Percentiles rank a stretch among this genome's conserved stretches.
These are phyloP conservation scores for Jacaranda copaia DNA, from an alignment of 257 asterid genomes.

Conservation along the genomic window DNA sequence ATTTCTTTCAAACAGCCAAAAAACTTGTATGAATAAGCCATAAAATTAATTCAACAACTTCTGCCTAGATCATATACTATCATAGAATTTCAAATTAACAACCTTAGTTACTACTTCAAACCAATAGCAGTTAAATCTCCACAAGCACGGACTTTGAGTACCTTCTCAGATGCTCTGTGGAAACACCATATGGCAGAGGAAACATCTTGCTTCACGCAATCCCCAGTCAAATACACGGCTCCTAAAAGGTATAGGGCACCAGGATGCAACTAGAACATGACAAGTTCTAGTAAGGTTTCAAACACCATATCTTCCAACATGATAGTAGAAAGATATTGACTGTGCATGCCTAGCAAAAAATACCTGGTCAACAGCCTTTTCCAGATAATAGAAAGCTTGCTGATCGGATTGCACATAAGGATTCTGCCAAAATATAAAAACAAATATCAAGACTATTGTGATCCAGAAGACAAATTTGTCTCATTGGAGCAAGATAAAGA, in stretches of 20 bases:
- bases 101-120: slow-evolving; percentile 1
- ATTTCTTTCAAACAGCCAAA: neutral
- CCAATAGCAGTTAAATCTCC: slow-evolving; percentile 5
- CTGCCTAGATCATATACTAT: neutral
- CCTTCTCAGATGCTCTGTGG: slow-evolving; percentile 96
- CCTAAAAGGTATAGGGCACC: slow-evolving; percentile 96
- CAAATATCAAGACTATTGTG: neutral
- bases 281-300: slow-evolving; percentile 33
- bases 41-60: slow-evolving; percentile 21
- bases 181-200: slow-evolving; percentile 95
- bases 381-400: slow-evolving; percentile 84
- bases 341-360: slow-evolving; percentile 27
- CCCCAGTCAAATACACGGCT: slow-evolving; percentile 91
- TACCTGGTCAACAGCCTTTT: slow-evolving; percentile 95
- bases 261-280: slow-evolving; percentile 77
- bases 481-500: slow-evolving; percentile 25
- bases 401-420: slow-evolving; percentile 85
- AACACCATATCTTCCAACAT: slow-evolving; percentile 21
- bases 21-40: slow-evolving; percentile 1
- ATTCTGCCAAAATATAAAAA: slow-evolving; percentile 55
- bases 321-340: neutral
- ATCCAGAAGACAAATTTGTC: neutral
- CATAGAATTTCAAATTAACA: slow-evolving; percentile 15
- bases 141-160: slow-evolving; percentile 38
- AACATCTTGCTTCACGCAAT: slow-evolving; percentile 84